Conservation (phyloP, 257 asterid genomes). For the Primulina tabacum region DNA sequence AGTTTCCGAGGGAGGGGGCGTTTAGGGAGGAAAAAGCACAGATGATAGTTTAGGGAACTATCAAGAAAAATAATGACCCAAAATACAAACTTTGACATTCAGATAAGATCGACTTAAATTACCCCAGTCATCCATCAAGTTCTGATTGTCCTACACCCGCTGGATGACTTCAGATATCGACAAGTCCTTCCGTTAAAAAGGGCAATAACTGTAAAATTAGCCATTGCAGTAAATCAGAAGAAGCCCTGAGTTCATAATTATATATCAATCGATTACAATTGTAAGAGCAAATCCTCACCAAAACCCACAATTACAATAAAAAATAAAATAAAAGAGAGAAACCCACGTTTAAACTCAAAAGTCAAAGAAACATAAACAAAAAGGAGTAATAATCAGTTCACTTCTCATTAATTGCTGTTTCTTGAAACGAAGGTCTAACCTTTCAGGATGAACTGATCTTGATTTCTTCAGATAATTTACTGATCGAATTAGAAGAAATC, state of each 20-base stretch:
- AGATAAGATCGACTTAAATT: not conserved
- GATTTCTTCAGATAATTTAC: slow-evolving; percentile 4
- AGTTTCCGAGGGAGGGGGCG: too few relatives aligned
- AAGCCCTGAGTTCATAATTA: not conserved
- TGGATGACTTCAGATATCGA: slow-evolving; percentile 20
- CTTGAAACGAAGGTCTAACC: slow-evolving; percentile 23
- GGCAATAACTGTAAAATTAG: too few relatives aligned
- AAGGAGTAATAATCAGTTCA: not conserved
- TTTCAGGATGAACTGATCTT: slow-evolving; percentile 7
- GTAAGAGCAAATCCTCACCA: not conserved
- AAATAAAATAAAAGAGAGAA: not conserved
- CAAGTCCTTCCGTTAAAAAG: slow-evolving; percentile 21
- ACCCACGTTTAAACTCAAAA: slow-evolving; percentile 2
- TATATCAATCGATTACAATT: not conserved
- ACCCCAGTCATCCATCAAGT: slow-evolving; percentile 91
- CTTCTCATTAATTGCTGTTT: slow-evolving; percentile 3
- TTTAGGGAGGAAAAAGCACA: not conserved
- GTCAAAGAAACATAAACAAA: not conserved
- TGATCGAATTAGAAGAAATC: not conserved
- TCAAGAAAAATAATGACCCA: not conserved
- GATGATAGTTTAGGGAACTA: not conserved
- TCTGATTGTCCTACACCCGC: slow-evolving; percentile 25
- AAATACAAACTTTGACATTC: not conserved
- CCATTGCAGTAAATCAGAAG: not conserved
- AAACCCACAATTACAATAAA: not conserved